Evolutionary conservation across 2,329 filamentous ascomycete species (phyloP), one percentile per base, ranked within the genome.

Genomic region (Didymella sp.): DNA sequence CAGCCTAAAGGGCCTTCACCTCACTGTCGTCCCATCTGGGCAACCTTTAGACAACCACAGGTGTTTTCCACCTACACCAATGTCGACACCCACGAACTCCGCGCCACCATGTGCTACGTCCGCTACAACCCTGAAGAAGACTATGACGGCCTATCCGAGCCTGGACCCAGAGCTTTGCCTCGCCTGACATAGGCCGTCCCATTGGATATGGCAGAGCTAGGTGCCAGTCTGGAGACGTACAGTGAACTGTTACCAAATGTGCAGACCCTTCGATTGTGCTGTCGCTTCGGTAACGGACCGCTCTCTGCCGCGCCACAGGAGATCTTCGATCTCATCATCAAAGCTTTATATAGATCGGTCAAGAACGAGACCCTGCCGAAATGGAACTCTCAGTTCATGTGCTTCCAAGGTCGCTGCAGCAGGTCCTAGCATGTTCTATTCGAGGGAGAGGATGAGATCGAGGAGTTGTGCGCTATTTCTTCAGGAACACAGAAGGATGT

Each of bases 171-270:
- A 8, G 5, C 42, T 4, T 24, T 21, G 6, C 41, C 58, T 4
- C 33, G 37, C 15, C 13, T 58, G 3, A 33, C 17, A 1, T 58
- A 55, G 55, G 51, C 45, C 8, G 19, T 49, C 13, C 55, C 58
- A 2, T 51, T 61, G 6, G 42, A 58, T n/a, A 31, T 54, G 11
- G 31, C 30, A 11, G 24, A 59, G 42, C 22, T 64, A 0, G 57
- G 57, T 17, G 46, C 59, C 12, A 59, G 57, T 13, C 38, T 62
- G 12, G 42, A 62, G 24, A 43, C 57, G 3, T 59, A 44, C 24
- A 22, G 37, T 4, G 30, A 15, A 2, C 13, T 47, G 2, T 9
- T 28, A 1, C 19, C 21, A 4, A 30, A 37, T 6, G 28, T 43
- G 5, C 35, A 22, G 4, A 44, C 28, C 0, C 15, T 64, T 3